Evolutionary conservation across 164 flowering plant species (phyloP).

Genomic region (Dillenia suffruticosa): DNA sequence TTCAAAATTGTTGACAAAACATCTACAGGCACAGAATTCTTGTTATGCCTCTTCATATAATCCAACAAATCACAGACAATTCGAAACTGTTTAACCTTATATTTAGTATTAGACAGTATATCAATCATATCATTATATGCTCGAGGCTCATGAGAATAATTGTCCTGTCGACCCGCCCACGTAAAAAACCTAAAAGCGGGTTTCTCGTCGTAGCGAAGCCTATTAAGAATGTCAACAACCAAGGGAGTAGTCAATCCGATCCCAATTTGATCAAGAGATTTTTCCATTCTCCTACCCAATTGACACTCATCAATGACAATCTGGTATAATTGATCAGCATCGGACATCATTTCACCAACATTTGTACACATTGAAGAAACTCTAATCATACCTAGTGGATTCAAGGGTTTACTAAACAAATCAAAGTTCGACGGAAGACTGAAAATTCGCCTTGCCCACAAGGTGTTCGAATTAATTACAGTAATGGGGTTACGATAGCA

Average conservation of each 20-base stretch:
- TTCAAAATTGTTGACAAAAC: constrained; percentile 58
- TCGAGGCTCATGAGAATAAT: constrained; percentile 52
- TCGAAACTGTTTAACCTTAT: constrained; percentile 76
- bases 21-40: constrained; percentile 64
- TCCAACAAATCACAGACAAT: constrained; percentile 80
- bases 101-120: constrained; percentile 69
- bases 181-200: constrained; percentile 78
- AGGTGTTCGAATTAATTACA: too few relatives aligned
- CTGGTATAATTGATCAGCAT: constrained; percentile 38
- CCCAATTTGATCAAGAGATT: constrained; percentile 46
- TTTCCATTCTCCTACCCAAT: constrained; percentile 47
- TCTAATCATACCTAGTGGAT: too few relatives aligned
- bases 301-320: constrained; percentile 33
- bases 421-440: too few relatives aligned
- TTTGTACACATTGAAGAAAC: not conserved
- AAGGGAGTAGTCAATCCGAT: constrained; percentile 43
- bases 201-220: constrained; percentile 73
- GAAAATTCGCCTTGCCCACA: too few relatives aligned
- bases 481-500: too few relatives aligned
- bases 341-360: constrained; percentile 2
- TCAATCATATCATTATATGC: constrained; percentile 77
- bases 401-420: too few relatives aligned
- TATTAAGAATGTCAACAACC: constrained; percentile 50
- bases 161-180: constrained; percentile 75
- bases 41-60: constrained; percentile 83